These are phyloP conservation scores for Boehmeria nivea DNA, from an alignment of 306 rosid genomes.

Conservation along the genomic window DNA sequence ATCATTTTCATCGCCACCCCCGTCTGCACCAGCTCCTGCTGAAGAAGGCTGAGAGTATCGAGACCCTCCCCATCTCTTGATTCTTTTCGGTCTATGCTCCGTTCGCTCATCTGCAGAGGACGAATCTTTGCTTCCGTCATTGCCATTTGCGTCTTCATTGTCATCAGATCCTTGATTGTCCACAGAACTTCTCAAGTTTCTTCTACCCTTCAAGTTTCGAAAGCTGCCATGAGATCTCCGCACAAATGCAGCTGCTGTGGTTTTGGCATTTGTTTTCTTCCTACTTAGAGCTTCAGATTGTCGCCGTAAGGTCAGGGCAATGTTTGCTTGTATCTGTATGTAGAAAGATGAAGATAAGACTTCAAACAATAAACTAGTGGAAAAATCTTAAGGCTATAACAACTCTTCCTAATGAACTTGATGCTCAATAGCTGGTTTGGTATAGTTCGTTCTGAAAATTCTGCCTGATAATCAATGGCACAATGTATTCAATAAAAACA, in stretches of 20 bases:
- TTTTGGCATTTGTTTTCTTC: conserved; percentile 49
- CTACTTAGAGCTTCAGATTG: conserved; percentile 63
- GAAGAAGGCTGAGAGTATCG: conserved; percentile 49
- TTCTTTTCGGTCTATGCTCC: conserved; percentile 43
- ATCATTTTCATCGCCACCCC: conserved; percentile 49
- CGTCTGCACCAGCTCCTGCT: no score
- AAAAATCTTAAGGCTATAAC: no score
- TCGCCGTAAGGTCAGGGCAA: conserved; percentile 54
- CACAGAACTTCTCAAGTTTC: conserved; percentile 35
- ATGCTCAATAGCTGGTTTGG: no score
- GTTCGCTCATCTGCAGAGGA: conserved; percentile 55
- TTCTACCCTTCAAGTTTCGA: conserved; percentile 44
- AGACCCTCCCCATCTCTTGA: conserved; percentile 45
- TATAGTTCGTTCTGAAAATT: no score
- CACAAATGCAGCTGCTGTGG: conserved; percentile 40
- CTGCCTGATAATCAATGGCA: no score
- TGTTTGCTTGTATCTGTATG: conserved; percentile 65
- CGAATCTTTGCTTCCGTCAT: conserved; percentile 48
- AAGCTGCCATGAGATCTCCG: conserved; percentile 51
- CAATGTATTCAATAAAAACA: not conserved
- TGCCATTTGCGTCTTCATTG: conserved; percentile 50
- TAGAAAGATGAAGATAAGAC: conserved; percentile 9
- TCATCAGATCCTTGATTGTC: conserved; percentile 48
- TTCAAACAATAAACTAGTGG: conserved; percentile 12
- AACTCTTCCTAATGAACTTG: no score